Base-by-base conservation (phyloP, 768 basidiomycete species). In the Boletus reticuloceps region DNA sequence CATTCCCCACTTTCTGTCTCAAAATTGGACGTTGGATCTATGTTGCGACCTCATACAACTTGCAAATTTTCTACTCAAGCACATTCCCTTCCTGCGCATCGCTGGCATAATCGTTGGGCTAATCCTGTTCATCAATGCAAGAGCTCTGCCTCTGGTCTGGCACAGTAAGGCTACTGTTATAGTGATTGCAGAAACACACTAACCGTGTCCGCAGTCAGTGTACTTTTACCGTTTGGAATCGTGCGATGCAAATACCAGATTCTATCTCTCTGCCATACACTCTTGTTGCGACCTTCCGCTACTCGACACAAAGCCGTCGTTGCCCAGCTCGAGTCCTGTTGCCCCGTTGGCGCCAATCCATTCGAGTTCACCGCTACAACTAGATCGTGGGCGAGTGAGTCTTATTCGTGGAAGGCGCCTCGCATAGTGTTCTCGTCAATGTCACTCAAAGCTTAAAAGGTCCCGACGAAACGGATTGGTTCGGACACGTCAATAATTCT, bases 401-500 rank as follows among this genome's bases (percentile, higher is more conserved):
- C 19, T 12, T 38, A n/a, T 12, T 47, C 29, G 25, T 47, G 36
- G 34, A 16, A 2, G 19, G n/a, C 6, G 31, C 16, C 11, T 22
- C 29, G 16, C 12, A 8, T 46, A 14, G 7, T 10, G n/a, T 40
- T 55, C 13, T 47, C 36, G 27, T 51, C 7, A 2, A 31, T 37
- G 19, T 46, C n/a, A 45, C 60, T 58, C 7, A 53, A 36, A 32
- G 7, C 5, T 39, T 3, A 31, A 19, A 52, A 62, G 61, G 60
- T 53, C 60, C 53, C 13, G 61, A 62, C 14, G 61, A 62, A 49
- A 58, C 50, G 0, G 61, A 62, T n/a, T 62, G 52, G 56, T 47
- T 62, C 13, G 61, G 56, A 22, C 61, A 62, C 29, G 53, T 62
- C 1, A 62, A 31, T 39, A 61, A 61, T 11, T 56, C 58, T 31